Evolutionary conservation across 345 rosid genomes (phyloP), one percentile per base, ranked within the genome.

Genomic region (Sisymbrium altissimum): DNA sequence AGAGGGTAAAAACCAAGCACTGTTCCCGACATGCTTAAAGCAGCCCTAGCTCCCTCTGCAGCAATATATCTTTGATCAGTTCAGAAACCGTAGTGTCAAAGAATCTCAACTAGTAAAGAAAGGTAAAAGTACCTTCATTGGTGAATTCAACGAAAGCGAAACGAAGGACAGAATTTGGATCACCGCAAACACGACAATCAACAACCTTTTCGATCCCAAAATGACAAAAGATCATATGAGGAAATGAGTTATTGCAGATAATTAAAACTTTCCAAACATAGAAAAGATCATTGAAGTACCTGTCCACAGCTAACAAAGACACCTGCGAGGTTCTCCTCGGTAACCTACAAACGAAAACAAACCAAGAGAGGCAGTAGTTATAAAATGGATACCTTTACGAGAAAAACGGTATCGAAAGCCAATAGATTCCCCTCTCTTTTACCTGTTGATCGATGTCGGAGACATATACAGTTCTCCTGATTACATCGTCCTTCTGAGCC

Each of bases 141-240:
- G 96, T 92, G 66, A 95, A 95, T 80, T 95, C 81, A 48, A 96
- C 72, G 72, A 96, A 96, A 62, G 99, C 98, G 67, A 96, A 96
- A 46, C 96, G 98, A 59, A 96, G 99, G 68, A 78, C 81, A 38
- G 99, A 90, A 75, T 89, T 89, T 15, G 99, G 96, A 77, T 96
- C 99, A 48, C 99, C 99, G 57, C 99, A 96, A 17, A 92, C 88
- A 62, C 99, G 99, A 75, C 99, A 96, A 78, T 96, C 99, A 85
- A 92, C 93, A 80, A 89, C 91, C 96, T 78, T 57, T 32, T 25
- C 4, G 2, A 71, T 64, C 19, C 68, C 40, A 57, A 70, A 64
- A 46, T n/a, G 15, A 68, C 6, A 9, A 49, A 57, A 39, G 3
- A 46, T 15, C 15, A 30, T 25, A 63, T 56, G 63, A 77, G 48